Base-by-base conservation (phyloP, 179 eudicot species). In the Sideroxylon spinosum region DNA sequence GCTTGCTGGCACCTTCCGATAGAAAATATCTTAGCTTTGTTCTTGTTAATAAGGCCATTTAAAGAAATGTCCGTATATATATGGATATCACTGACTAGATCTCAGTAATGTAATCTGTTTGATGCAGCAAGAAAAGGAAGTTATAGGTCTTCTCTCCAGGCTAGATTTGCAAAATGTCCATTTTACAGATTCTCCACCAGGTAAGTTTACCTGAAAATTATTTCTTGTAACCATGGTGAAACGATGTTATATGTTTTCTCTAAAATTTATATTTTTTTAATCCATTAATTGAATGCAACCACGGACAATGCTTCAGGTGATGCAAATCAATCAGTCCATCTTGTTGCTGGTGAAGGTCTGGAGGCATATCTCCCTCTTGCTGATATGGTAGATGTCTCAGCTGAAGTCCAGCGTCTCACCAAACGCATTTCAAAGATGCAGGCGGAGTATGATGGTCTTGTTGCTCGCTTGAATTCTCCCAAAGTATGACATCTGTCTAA, bases 301-400 rank as follows among this genome's bases (percentile, higher is more conserved):
- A 56, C 75, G 48, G 26, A 71, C 26, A 10, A 71, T 82, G 78
- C 25, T 77, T n/a, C 88, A 95, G 99, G 84, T 70, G 90, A 93
- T 83, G 99, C 92, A 81, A 89, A 84, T 82, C 94, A 88, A 79
- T 95, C 95, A 20, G 90, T 93, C 74, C 99, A 95, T 83, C 90
- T 95, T 72, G 99, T 95, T 76, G 97, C 91, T 20, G 88, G 97
- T 79, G 99, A 93, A 78, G 97, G 97, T 23, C 85, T 95, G 77
- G 99, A 95, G 83, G 95, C 99, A n/a, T 93, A 93, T 82, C 95
- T 95, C 75, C 99, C 99, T 74, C 93, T 95, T 72, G 95, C 97
- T 64, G 97, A 86, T 82, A 90, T 95, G 99, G 94, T 95, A 56
- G 99, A 95, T 85, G 86, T 95, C 80, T 86, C 98, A 80, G 90